Base-by-base conservation (phyloP, 345 rosid genomes). In the Abelmoschus esculentus region DNA sequence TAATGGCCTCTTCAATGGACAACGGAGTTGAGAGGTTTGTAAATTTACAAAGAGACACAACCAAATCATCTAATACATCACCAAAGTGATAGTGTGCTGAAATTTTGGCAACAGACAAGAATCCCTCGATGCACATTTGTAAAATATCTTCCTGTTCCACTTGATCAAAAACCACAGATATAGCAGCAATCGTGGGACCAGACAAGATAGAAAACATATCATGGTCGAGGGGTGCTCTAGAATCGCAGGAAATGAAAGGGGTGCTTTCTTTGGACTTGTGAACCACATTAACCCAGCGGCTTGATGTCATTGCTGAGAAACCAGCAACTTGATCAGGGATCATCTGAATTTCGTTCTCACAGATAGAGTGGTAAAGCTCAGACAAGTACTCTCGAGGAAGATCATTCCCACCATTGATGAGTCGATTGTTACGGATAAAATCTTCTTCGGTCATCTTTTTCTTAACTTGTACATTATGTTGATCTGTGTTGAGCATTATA, bases 391-490 rank as follows among this genome's bases (percentile, higher is more conserved):
- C 92, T 61, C 85, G 77, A 50, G 92, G 96, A 67, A 89, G 86
- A 76, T 89, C 96, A 26, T 87, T 73, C 31, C 92, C 96, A 71
- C 87, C 96, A 78, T 89, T 89, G 72, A 85, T 87, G 40, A 28
- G 66, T 69, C 96, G 78, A 78, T 87, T 89, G 76, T 89, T 89
- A 67, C 89, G 86, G 52, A 89, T 83, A 70, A 89, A 89, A 70
- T 86, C 96, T 38, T 84, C 89, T 80, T 86, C 90, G 49, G 96
- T 81, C 96, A 89, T 89, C 83, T 86, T 89, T 82, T 83, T 87
- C 84, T 82, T 89, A 34, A 87, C 90, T 76, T 89, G 92, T 58
- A 71, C 76, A 81, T 89, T 87, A 75, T 89, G 96, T 63, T 83
- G 96, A 81, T 89, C 96, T 29, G 90, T 86, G 74, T 89, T 89